Base-by-base conservation (phyloP, 257 asterid species). In the Nicotiana tomentosiformis region DNA sequence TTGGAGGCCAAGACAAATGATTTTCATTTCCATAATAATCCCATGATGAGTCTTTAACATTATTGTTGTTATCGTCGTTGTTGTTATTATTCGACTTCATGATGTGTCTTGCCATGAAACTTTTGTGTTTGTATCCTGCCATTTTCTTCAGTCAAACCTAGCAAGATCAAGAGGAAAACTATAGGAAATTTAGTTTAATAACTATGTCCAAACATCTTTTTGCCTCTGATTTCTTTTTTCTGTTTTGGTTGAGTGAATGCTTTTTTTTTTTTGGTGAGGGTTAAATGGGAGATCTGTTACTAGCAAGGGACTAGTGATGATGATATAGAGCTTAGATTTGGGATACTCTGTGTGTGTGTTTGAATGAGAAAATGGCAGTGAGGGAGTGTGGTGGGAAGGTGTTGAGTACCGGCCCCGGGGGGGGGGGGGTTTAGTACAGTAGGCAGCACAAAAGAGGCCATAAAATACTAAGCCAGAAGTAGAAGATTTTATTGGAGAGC, bases 1-100 rank as follows among this genome's bases (percentile, higher is more conserved):
- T 91, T 51, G 98, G 98, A 10, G 98, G 98, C 99, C 98, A 96
- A 62, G 93, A 80, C 64, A 89, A 93, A 32, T 74, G 39, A 61
- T 89, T 93, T 33, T 83, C 90, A 17, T 89, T 49, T 74, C 79
- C 79, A 79, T 12, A 62, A 4, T 79, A 85, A 85, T 88, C 78
- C 43, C 87, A 83, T 68, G 79, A 78, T 58, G 88, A 23, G 33
- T 87, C 87, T 85, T 87, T 86, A 5, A 84, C 77, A 78, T 86
- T 86, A 60, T 84, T 85, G 15, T 81, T 83, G 32, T 87, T 37
- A 85, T 35, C 0, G 18, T 64, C 26, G 37, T n/a, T 23, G 26
- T 23, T 23, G 26, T 23, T 23, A 23, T 23, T 46, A 7, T 18
- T 72, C 14, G 7, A 49, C n/a, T 23, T 46, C 7, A 23, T 49